phyloP scores from a whole-genome alignment of 345 rosid genomes.

The Rhizophora apiculata region DNA sequence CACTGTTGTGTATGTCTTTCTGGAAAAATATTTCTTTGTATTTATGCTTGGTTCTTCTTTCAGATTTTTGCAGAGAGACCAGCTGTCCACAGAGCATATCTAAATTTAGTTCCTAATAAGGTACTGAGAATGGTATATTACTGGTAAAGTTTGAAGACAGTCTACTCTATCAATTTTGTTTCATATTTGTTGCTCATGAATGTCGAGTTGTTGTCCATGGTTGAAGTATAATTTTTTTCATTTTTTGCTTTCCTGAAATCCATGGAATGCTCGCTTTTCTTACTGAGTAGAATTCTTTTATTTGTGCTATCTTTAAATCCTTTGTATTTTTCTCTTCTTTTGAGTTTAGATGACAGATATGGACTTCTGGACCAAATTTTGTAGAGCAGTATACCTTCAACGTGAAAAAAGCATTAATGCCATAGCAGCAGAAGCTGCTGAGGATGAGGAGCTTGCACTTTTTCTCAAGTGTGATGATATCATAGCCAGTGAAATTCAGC shows the following conservation, averaged over 20 bases:
- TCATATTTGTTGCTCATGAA: neutral
- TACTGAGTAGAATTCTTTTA: too few relatives aligned
- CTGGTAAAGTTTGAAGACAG: slow-evolving; percentile 1
- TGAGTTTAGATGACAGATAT: slow-evolving; percentile 73
- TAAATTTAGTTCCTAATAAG: slow-evolving; percentile 83
- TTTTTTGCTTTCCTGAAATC: neutral
- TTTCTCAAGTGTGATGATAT: slow-evolving; percentile 86
- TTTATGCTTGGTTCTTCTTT: slow-evolving; percentile 17
- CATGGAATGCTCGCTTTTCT: neutral
- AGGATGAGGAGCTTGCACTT: slow-evolving; percentile 93
- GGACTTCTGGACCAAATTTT: slow-evolving; percentile 95
- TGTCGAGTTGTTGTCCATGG: slow-evolving; percentile 4
- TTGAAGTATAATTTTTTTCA: neutral
- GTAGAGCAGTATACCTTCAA: slow-evolving; percentile 88
- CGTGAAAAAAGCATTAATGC: slow-evolving; percentile 65
- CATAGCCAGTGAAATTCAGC: slow-evolving; percentile 71
- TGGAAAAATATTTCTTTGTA: slow-evolving; percentile 5
- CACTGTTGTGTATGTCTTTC: neutral
- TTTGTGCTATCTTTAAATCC: too few relatives aligned
- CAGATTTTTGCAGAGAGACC: slow-evolving; percentile 99
- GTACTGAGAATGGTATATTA: slow-evolving; percentile 37
- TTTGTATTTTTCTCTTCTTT: slow-evolving; percentile 12
- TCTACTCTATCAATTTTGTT: slow-evolving; percentile 6
- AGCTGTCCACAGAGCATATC: slow-evolving; percentile 80
- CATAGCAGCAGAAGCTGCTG: slow-evolving; percentile 96